phyloP scores from a whole-genome alignment of 2,329 filamentous ascomycete species.

The Fusarium dlaminii region DNA sequence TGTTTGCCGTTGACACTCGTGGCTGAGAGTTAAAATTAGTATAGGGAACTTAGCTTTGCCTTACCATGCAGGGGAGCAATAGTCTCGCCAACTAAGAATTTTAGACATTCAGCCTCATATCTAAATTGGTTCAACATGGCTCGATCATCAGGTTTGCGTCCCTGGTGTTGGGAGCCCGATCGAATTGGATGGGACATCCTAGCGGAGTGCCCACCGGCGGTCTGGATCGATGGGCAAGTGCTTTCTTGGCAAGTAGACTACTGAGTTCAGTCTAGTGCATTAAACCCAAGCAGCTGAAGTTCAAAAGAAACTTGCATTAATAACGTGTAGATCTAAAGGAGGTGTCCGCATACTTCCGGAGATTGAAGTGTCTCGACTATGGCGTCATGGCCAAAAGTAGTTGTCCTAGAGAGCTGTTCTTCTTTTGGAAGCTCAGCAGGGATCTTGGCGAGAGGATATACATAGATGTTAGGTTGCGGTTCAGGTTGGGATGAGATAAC shows the following conservation, averaged over 20 bases:
- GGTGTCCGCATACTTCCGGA: neutral
- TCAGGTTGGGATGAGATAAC: neutral
- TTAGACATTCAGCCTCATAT: neutral
- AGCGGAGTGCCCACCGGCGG: neutral
- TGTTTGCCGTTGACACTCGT: neutral
- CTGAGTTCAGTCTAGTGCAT: neutral
- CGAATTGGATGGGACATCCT: neutral
- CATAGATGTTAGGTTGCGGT: neutral
- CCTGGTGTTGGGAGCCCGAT: too few relatives aligned
- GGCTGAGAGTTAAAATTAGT: too few relatives aligned
- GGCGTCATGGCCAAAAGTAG: neutral
- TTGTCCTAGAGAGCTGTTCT: too few relatives aligned
- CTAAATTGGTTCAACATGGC: neutral
- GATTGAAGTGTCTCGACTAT: neutral
- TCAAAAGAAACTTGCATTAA: accelerated
- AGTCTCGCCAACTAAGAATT: neutral
- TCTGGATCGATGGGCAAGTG: neutral
- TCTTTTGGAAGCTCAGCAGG: neutral
- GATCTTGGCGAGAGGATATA: neutral
- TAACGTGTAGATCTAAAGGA: neutral
- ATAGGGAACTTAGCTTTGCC: neutral
- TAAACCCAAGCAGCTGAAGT: neutral
- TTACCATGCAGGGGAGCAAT: neutral
- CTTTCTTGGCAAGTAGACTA: neutral
- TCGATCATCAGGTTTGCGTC: accelerated